Percentiles rank a stretch among this genome's conserved stretches.
These are phyloP conservation scores for Botryosphaeria dothidea DNA, from an alignment of 2,329 filamentous ascomycete genomes.

Conservation along the genomic window DNA sequence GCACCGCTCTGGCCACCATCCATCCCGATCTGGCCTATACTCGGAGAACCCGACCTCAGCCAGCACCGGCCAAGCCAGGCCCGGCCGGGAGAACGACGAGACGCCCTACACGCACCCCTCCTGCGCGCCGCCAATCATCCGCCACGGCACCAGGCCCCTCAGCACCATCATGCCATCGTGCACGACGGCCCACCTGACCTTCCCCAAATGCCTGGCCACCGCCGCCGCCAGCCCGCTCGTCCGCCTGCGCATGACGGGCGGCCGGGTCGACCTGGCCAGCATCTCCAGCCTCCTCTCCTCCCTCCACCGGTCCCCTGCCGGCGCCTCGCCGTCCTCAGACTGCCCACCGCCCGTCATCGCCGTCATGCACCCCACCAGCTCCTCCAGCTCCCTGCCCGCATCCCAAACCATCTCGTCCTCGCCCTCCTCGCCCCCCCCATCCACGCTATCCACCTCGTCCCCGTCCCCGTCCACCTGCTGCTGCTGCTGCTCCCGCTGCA, in stretches of 20 bases:
- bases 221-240: conserved; percentile 56
- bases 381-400: conserved; percentile 51
- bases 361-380: conserved; percentile 43
- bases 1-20: too few relatives aligned
- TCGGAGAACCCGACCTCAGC: too few relatives aligned
- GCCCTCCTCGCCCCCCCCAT: conserved; percentile 21
- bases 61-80: too few relatives aligned
- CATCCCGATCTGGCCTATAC: too few relatives aligned
- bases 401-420: conserved; percentile 55
- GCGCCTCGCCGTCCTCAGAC: neutral
- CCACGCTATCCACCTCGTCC: conserved; percentile 7
- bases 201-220: conserved; percentile 57
- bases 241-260: conserved; percentile 38
- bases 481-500: neutral
- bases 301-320: neutral
- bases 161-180: conserved; percentile 63
- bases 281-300: neutral
- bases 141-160: conserved; percentile 41
- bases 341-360: too few relatives aligned
- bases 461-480: neutral
- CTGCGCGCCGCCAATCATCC: conserved; percentile 28
- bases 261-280: neutral
- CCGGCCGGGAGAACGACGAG: too few relatives aligned
- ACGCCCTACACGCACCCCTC: neutral
- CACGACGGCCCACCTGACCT: conserved; percentile 63